phyloP scores from a whole-genome alignment of 2,329 filamentous ascomycete species.

The Thelonectria discophora region DNA sequence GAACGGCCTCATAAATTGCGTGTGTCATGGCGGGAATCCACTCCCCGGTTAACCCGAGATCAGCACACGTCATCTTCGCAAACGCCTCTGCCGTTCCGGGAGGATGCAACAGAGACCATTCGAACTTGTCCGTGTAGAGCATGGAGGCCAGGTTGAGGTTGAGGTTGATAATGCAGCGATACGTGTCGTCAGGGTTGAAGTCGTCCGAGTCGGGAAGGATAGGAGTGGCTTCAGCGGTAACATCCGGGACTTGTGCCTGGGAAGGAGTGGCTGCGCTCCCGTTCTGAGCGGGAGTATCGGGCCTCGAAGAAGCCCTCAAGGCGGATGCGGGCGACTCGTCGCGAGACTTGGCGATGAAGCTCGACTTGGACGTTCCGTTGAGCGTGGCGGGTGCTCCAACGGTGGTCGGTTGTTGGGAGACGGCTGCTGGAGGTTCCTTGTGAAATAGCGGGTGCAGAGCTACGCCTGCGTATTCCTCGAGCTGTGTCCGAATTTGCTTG shows the following conservation, averaged over 20 bases:
- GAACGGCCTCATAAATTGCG: slow-evolving; percentile 93
- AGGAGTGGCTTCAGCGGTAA: slow-evolving; percentile 76
- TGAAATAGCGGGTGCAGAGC: slow-evolving; percentile 94
- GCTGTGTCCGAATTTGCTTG: slow-evolving; percentile 91
- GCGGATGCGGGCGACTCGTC: slow-evolving; percentile 51
- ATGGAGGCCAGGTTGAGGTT: slow-evolving; percentile 92
- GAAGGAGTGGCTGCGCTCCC: slow-evolving; percentile 61
- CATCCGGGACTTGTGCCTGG: slow-evolving; percentile 54
- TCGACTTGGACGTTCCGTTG: slow-evolving; percentile 44
- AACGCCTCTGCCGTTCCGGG: slow-evolving; percentile 92
- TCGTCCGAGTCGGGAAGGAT: slow-evolving; percentile 71
- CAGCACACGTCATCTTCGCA: slow-evolving; percentile 90
- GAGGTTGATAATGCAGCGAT: slow-evolving; percentile 89
- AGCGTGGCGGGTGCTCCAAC: slow-evolving; percentile 27
- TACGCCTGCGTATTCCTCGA: slow-evolving; percentile 95
- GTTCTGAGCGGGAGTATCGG: slow-evolving; percentile 66
- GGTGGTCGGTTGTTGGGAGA: slow-evolving; percentile 33
- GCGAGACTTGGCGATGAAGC: slow-evolving; percentile 46
- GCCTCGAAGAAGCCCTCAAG: slow-evolving; percentile 53
- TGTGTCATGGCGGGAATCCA: slow-evolving; percentile 96
- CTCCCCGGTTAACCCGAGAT: slow-evolving; percentile 87
- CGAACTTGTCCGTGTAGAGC: slow-evolving; percentile 96
- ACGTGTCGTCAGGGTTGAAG: slow-evolving; percentile 91
- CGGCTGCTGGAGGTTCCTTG: slow-evolving; percentile 53
- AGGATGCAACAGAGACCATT: slow-evolving; percentile 94